Conservation (phyloP, 371 early-diverging fungal genomes). For the Actinomortierella ambigua region DNA sequence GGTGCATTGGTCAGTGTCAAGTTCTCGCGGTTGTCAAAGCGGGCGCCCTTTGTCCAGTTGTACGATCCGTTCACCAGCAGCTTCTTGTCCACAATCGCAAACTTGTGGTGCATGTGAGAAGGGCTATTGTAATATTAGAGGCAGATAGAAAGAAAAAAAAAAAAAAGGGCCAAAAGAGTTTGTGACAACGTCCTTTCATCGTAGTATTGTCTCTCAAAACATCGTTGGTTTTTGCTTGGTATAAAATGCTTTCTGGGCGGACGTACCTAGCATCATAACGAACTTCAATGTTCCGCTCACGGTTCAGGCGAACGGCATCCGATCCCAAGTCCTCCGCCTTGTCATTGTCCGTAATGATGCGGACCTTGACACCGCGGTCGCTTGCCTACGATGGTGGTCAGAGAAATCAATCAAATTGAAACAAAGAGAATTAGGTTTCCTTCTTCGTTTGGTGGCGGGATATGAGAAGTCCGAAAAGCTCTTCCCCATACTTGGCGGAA, state of each 20-base stretch:
- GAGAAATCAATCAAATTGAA: too few relatives aligned
- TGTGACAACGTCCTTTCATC: too few relatives aligned
- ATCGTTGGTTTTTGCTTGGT: background rate
- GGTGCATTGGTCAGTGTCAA: conserved; percentile 60
- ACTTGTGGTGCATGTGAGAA: conserved; percentile 68
- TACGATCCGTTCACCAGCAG: conserved; percentile 61
- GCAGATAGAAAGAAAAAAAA: too few relatives aligned
- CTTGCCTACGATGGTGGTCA: conserved; percentile 50
- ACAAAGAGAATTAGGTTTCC: too few relatives aligned
- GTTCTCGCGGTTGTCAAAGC: conserved; percentile 64
- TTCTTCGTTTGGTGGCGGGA: too few relatives aligned
- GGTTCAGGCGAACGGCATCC: conserved; percentile 26
- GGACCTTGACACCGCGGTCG: conserved; percentile 60
- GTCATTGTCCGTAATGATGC: conserved; percentile 48
- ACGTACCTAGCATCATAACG: conserved; percentile 34
- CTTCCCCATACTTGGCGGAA: too few relatives aligned
- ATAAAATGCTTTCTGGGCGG: background rate
- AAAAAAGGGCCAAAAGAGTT: background rate
- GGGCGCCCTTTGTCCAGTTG: conserved; percentile 70
- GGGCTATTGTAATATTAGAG: conserved; percentile 27
- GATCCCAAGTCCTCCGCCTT: conserved; percentile 40
- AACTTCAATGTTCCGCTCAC: conserved; percentile 14
- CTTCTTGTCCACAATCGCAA: conserved; percentile 54
- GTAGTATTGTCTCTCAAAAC: too few relatives aligned
- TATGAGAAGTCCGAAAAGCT: too few relatives aligned